These are phyloP conservation scores for Termitomyces sp. DNA, from an alignment of 768 basidiomycete species.

Conservation along the genomic window DNA sequence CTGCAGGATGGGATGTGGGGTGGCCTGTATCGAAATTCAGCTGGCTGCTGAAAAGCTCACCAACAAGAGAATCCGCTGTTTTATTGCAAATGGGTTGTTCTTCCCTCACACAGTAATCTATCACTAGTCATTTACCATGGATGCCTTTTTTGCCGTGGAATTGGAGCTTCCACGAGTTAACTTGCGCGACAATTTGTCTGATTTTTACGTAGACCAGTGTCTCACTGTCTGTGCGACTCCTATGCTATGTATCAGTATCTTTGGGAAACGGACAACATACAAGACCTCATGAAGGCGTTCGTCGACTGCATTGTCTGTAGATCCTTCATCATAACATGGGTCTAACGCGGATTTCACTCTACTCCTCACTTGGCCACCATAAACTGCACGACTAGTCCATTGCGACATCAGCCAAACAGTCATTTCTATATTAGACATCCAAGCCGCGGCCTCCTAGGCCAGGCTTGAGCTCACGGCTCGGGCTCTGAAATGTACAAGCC, in stretches of 20 bases:
- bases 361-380: neutral
- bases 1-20: neutral
- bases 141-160: neutral
- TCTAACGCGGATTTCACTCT: no score
- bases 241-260: neutral
- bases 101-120: slow-evolving; percentile 12
- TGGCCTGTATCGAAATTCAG: slow-evolving; percentile 11
- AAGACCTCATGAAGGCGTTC: neutral
- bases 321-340: neutral
- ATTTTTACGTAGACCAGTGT: neutral
- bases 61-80: slow-evolving; percentile 6
- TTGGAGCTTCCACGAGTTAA: neutral
- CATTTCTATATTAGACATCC: no score
- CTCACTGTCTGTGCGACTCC: neutral
- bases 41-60: slow-evolving; percentile 9
- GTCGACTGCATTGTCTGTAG: neutral
- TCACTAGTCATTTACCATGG: slow-evolving; percentile 1
- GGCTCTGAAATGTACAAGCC: no score
- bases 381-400: neutral
- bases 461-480: no score
- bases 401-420: slow-evolving; percentile 1
- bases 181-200: neutral
- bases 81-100: neutral
- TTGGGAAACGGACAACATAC: neutral
- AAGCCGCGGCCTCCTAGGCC: no score